A percentile compares a stretch with the other conserved stretches of the same genome.
Conservation (phyloP, 202 grass and related monocot genomes). For the Saccharum hybrid region DNA sequence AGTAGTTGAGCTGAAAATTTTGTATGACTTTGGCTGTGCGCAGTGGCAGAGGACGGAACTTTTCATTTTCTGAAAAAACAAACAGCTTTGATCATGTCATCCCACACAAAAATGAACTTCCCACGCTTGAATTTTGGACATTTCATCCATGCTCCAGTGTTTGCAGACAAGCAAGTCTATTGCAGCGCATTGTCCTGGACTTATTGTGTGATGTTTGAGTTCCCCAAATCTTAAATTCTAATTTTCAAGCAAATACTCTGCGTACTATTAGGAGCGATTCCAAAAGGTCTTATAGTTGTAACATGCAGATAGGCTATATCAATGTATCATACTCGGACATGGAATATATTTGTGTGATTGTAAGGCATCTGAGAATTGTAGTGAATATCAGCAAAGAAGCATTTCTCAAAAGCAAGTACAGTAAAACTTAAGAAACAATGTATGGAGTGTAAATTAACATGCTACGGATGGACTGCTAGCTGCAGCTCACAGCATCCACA, state of each 20-base stretch:
- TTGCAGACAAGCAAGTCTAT: background rate
- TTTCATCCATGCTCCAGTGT: conserved; percentile 11
- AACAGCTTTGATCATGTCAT: conserved; percentile 10
- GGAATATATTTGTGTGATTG: background rate
- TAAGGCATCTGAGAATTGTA: conserved; percentile 1
- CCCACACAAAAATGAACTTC: conserved; percentile 16
- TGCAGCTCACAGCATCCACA: background rate
- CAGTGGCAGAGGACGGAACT: background rate
- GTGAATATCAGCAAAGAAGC: conserved; percentile 3
- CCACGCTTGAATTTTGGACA: background rate
- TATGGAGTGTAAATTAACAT: background rate
- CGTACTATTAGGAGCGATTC: background rate
- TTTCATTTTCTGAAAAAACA: background rate
- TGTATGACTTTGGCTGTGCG: background rate
- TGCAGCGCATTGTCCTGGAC: background rate
- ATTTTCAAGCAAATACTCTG: background rate
- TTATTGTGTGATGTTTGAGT: background rate
- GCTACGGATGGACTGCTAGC: background rate
- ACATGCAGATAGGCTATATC: background rate
- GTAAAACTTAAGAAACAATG: background rate
- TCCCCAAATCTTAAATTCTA: background rate
- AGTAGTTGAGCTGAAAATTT: background rate
- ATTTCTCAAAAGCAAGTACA: conserved; percentile 2
- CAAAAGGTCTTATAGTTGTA: background rate
- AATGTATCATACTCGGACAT: background rate